Evolutionary conservation across 2,329 filamentous ascomycete genomes (phyloP).

Genomic region (Trichoderma breve): DNA sequence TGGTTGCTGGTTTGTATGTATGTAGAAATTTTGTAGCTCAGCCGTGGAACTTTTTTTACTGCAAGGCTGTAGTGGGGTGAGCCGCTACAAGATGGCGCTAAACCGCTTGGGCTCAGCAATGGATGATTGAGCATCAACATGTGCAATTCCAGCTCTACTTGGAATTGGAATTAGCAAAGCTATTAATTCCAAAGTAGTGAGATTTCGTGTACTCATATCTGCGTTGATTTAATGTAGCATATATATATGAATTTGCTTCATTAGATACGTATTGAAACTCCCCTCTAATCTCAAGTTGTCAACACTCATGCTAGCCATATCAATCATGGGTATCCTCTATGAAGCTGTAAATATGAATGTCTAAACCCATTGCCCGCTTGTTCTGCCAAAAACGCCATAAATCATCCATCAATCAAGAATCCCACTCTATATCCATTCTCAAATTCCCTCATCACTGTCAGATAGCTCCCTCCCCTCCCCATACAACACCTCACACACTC

Average conservation of each 20-base stretch:
- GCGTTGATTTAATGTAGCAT: no score
- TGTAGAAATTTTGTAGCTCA: conserved; percentile 24
- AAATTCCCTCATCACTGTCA: conserved; percentile 24
- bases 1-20: not conserved
- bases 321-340: not conserved
- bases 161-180: not conserved
- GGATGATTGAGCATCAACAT: not conserved
- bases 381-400: not conserved
- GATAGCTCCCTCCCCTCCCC: conserved; percentile 51
- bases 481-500: conserved; percentile 92
- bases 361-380: not conserved
- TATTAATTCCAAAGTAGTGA: not conserved
- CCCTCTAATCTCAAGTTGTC: not conserved
- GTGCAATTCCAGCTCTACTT: not conserved
- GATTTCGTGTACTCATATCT: not conserved
- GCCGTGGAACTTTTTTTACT: conserved; percentile 23
- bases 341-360: not conserved
- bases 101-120: not conserved
- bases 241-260: no score
- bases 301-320: not conserved
- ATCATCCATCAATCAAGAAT: not conserved
- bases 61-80: conserved; percentile 26
- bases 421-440: not conserved
- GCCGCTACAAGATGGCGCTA: not conserved
- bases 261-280: no score